Base-by-base conservation (phyloP, 768 basidiomycete genomes). In the Rubroboletus satanas region DNA sequence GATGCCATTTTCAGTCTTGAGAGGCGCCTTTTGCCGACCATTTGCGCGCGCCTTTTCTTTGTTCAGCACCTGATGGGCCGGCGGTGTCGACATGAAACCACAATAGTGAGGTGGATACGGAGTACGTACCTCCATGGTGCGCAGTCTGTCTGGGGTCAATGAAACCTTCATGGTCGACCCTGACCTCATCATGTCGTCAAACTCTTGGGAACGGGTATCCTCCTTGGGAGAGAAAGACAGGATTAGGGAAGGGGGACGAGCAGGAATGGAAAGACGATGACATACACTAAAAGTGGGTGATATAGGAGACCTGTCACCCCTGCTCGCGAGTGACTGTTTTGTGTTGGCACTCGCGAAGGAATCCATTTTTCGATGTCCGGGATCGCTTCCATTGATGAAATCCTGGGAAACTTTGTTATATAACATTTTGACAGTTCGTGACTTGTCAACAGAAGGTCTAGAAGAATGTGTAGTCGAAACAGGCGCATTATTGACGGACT, bases 101-200 rank as follows among this genome's bases (percentile, higher is more conserved):
- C 32, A 52, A 58, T 66, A 49, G 42, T 31, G 61, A 62, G 50
- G 38, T 56, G 45, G 61, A 57, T 47, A 57, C 44, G 50, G 54
- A 55, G 64, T 59, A 77, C 83, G 66, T 73, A 95, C 94, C 81
- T 97, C 93, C 83, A 96, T 95, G 47, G 85, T 91, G 68, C 85
- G 89, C 54, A 98, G 77, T 51, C 95, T 81, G 75, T 97, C 93
- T 53, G 95, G 95, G 33, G 95, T 98, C 59, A 97, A 79, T 39
- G 93, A 96, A 63, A 98, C 86, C 68, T 93, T 97, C 88, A 97
- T 90, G 18, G 95, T 98, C 54, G 88, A 79, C 56, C 87, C 83
- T 55, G 90, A 93, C 49, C 83, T 84, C 84, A 98, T 87, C 71
- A 98, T 77, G 70, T 93, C 85, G 71, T 98, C 95, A 70, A 98